phyloP scores from a whole-genome alignment of 2,329 filamentous ascomycete species.

The Leptographium flavum region DNA sequence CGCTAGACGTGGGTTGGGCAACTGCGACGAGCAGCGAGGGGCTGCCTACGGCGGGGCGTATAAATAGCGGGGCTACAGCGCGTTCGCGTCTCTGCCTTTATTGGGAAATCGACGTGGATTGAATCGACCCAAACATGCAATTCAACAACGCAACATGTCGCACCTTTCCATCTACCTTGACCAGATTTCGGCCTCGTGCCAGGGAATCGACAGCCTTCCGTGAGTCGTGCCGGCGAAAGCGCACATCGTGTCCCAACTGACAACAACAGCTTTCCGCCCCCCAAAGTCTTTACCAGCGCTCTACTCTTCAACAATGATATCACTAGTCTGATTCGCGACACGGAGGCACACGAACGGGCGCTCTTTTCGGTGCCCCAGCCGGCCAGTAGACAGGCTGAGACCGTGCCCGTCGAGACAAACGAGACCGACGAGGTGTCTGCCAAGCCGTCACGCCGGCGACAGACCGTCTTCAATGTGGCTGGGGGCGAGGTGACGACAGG shows the following conservation, averaged over 20 bases:
- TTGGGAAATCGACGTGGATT: too few species aligned
- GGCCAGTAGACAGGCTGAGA: constrained; percentile 23
- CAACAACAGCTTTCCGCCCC: constrained; percentile 57
- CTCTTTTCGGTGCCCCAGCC: constrained; percentile 82
- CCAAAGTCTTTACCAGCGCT: constrained; percentile 93
- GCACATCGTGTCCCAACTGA: background rate
- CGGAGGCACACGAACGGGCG: constrained; percentile 84
- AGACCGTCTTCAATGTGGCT: constrained; percentile 53
- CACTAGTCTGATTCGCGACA: constrained; percentile 86
- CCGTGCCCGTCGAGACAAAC: constrained; percentile 29
- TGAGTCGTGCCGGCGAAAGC: constrained; percentile 23
- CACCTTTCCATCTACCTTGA: constrained; percentile 58
- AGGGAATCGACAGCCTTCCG: constrained; percentile 63
- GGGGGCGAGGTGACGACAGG: constrained; percentile 48
- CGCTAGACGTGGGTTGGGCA: background rate
- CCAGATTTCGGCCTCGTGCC: constrained; percentile 63
- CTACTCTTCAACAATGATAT: constrained; percentile 83
- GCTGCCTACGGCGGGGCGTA: background rate
- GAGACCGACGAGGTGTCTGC: background rate
- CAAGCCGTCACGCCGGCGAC: constrained; percentile 28
- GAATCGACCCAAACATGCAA: too few species aligned
- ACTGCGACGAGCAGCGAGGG: background rate
- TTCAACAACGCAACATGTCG: constrained; percentile 37
- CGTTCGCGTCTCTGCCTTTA: too few species aligned
- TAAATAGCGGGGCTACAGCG: background rate